Conservation (phyloP, 2,329 filamentous ascomycete species). For the Diaporthe sp. region DNA sequence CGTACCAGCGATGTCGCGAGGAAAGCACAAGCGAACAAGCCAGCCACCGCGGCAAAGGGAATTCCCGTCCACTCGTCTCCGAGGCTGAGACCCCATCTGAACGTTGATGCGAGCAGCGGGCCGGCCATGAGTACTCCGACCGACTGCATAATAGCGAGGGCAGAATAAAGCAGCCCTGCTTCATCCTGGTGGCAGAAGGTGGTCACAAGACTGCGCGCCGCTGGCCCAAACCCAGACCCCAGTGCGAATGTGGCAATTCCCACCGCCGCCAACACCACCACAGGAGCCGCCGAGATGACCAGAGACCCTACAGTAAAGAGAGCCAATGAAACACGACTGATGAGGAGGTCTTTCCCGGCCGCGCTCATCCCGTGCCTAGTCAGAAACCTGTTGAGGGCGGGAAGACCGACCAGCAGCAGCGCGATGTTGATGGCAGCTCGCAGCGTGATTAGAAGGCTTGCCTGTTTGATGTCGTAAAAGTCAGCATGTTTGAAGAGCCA, state of each 20-base stretch:
- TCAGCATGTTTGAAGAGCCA: background rate
- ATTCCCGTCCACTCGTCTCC: constrained; percentile 12
- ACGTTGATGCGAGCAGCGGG: constrained; percentile 8
- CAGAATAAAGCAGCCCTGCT: constrained; percentile 21
- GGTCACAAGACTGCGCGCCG: constrained; percentile 27
- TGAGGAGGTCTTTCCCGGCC: constrained; percentile 13
- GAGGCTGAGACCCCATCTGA: constrained; percentile 28
- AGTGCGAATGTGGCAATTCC: constrained; percentile 15
- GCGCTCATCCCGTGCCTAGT: constrained; percentile 1
- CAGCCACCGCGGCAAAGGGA: constrained; percentile 24
- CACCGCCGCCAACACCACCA: background rate
- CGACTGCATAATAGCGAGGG: constrained; percentile 19
- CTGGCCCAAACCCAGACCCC: constrained; percentile 16
- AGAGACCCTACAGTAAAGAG: constrained; percentile 1
- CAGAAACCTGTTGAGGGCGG: constrained; percentile 22
- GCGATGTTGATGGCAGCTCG: constrained; percentile 11
- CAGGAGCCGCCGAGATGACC: constrained; percentile 22
- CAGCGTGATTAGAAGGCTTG: constrained; percentile 22
- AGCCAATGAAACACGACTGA: constrained; percentile 8
- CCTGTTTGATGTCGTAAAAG: background rate
- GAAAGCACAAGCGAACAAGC: constrained; percentile 18
- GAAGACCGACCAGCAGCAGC: constrained; percentile 12
- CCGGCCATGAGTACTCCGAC: constrained; percentile 19
- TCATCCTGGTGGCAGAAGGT: constrained; percentile 26
- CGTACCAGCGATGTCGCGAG: background rate